Evolutionary conservation across 331 rosid genomes (phyloP), one percentile per base, ranked within the genome.

Genomic region (Phaseolus coccineus): DNA sequence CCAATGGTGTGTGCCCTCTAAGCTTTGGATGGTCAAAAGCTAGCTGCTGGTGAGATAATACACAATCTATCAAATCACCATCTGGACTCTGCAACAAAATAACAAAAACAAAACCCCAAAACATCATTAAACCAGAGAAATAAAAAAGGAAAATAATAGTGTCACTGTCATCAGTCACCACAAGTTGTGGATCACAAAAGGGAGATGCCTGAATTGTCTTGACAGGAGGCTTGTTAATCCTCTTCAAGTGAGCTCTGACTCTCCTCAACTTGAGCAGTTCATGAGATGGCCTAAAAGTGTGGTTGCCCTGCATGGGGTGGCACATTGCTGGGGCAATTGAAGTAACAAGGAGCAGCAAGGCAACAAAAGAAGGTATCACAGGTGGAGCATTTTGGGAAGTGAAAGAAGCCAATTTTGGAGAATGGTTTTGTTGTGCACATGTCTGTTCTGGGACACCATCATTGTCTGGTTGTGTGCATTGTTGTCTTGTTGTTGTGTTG

Each of bases 51-150:
- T 67, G 72, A 42, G 72, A 67, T 67, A 67, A 40, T 11, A 67
- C 22, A 67, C 72, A 67, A 67, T 67, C 72, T 10, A 67, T 67
- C 72, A 67, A 42, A 67, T 67, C 72, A 67, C 72, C 72, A 24
- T 67, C 72, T 67, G 72, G 53, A 12, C 72, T 67, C 72, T 67
- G 72, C 35, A 67, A 40, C 71, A 67, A 67, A 39, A 42, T 42
- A 67, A 63, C 27, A 63, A 63, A 31, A 62, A 5, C 10, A 62
- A 58, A 58, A 25, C 3, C 11, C 22, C 42, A 6, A 31, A 15
- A 15, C 46, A 61, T 5, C n/a, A 59, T 2, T 25, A 58, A 58
- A 57, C 35, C 16, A 57, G 25, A 57, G 16, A 11, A 55, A 28
- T 12, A 15, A 15, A 35, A 31, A 42, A 42, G 47, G 47, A 42